Evolutionary conservation across 1,284 basidiomycete genomes (phyloP).

Genomic region (Tremellales sp.): DNA sequence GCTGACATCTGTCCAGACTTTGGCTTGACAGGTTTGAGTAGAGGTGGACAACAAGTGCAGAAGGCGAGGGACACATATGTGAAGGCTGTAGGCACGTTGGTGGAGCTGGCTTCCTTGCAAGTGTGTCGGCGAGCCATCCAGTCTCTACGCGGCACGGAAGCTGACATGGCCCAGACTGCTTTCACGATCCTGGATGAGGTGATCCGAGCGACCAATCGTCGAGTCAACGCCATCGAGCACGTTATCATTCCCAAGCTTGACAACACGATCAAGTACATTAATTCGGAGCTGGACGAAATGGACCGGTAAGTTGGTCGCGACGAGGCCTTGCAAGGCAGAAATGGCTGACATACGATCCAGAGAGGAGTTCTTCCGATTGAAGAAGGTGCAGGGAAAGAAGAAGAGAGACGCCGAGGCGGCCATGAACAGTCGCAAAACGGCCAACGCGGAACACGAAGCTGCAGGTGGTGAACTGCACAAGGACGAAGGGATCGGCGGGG

Average conservation of each 20-base stretch:
- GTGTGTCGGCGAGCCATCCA: conserved; percentile 39
- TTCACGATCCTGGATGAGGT: conserved; percentile 99
- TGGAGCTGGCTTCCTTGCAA: conserved; percentile 88
- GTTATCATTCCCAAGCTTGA: conserved; percentile 93
- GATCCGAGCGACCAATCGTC: conserved; percentile 94
- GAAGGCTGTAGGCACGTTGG: conserved; percentile 93
- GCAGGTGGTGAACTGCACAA: conserved; percentile 46
- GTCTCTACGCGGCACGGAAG: neutral
- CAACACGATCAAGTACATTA: conserved; percentile 95
- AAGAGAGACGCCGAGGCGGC: conserved; percentile 61
- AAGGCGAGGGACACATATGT: conserved; percentile 93
- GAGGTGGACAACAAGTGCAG: conserved; percentile 94
- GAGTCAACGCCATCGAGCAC: conserved; percentile 98
- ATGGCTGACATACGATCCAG: conserved; percentile 10
- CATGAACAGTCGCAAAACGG: conserved; percentile 21
- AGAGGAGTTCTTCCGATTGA: conserved; percentile 93
- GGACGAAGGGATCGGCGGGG: conserved; percentile 47
- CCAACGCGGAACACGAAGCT: conserved; percentile 28
- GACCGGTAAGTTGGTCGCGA: conserved; percentile 56
- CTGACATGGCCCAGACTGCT: conserved; percentile 64
- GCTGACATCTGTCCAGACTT: conserved; percentile 64
- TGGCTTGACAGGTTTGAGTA: conserved; percentile 93
- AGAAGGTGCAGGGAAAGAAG: conserved; percentile 97
- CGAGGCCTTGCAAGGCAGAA: neutral
- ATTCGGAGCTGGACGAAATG: conserved; percentile 96